These are phyloP conservation scores for Luffa acutangula DNA, from an alignment of 306 rosid genomes.

Conservation along the genomic window DNA sequence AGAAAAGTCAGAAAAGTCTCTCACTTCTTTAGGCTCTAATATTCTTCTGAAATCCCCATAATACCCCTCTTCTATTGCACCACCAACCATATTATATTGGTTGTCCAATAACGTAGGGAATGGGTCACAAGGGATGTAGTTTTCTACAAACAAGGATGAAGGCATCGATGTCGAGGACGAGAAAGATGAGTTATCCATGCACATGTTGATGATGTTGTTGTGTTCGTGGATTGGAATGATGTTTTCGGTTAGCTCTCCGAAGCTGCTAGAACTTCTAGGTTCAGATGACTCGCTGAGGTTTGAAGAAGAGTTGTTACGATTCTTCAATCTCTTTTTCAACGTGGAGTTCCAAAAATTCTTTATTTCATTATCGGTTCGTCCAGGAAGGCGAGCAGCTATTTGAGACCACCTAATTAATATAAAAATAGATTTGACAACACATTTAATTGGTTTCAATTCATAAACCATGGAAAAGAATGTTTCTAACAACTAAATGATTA, in stretches of 20 bases:
- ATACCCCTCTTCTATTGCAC: not conserved
- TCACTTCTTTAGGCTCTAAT: not conserved
- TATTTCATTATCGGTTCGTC: conserved; percentile 88
- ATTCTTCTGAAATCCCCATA: not conserved
- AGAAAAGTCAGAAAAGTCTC: not conserved
- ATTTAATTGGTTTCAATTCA: not conserved
- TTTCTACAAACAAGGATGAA: not conserved
- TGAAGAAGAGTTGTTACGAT: conserved; percentile 25
- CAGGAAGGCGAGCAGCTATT: conserved; percentile 90
- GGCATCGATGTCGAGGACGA: conserved; percentile 32
- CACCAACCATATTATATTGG: not conserved
- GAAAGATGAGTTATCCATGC: conserved; percentile 60
- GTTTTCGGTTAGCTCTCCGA: conserved; percentile 5
- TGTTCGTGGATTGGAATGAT: conserved; percentile 23
- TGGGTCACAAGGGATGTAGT: not conserved
- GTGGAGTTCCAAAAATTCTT: conserved; percentile 97
- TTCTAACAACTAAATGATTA: not conserved
- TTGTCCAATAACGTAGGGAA: not conserved
- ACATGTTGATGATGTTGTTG: conserved; percentile 32
- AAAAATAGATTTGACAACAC: not conserved
- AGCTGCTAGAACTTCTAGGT: not conserved
- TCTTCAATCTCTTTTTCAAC: conserved; percentile 44
- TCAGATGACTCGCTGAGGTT: conserved; percentile 39
- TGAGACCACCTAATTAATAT: conserved; percentile 68
- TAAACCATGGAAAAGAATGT: not conserved